phyloP scores from a whole-genome alignment of 257 asterid genomes.

The Nemophila menziesii region DNA sequence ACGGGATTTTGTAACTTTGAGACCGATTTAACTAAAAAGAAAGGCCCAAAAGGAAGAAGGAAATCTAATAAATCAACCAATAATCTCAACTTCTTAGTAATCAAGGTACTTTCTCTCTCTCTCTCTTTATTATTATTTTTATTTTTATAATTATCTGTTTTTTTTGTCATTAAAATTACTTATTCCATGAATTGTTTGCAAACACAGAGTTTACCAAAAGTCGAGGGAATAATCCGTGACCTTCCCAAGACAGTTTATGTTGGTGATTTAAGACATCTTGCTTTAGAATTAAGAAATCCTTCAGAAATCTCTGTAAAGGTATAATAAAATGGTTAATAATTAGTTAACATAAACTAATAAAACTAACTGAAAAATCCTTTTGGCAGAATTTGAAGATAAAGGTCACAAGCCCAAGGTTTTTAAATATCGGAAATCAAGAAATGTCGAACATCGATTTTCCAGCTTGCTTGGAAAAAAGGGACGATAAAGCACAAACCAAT shows the following conservation, averaged over 20 bases:
- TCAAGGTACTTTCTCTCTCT: conserved; percentile 41
- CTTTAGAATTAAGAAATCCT: conserved; percentile 79
- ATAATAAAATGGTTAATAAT: neutral
- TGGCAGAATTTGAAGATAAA: conserved; percentile 86
- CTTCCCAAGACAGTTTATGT: conserved; percentile 57
- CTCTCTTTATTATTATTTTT: neutral
- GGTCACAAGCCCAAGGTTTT: conserved; percentile 72
- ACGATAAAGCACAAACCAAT: conserved; percentile 23
- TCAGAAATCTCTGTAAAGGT: conserved; percentile 75
- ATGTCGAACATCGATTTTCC: conserved; percentile 59
- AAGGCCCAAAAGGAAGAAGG: conserved; percentile 42
- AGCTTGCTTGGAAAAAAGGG: conserved; percentile 44
- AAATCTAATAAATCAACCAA: conserved; percentile 38
- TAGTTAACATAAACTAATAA: too few species aligned
- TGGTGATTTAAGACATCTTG: conserved; percentile 70
- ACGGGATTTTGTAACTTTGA: conserved; percentile 64
- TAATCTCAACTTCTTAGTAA: conserved; percentile 68
- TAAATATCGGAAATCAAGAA: conserved; percentile 54
- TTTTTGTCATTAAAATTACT: conserved; percentile 1
- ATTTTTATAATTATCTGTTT: conserved; percentile 2
- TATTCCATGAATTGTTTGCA: conserved; percentile 20
- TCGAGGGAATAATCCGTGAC: conserved; percentile 58
- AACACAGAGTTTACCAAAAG: conserved; percentile 78
- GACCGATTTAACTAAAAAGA: conserved; percentile 44
- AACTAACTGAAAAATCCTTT: neutral